Percentiles rank a stretch among this genome's conserved stretches.
phyloP scores from a whole-genome alignment of 73 alveolate species.

The Symbiodinium pilosum region DNA sequence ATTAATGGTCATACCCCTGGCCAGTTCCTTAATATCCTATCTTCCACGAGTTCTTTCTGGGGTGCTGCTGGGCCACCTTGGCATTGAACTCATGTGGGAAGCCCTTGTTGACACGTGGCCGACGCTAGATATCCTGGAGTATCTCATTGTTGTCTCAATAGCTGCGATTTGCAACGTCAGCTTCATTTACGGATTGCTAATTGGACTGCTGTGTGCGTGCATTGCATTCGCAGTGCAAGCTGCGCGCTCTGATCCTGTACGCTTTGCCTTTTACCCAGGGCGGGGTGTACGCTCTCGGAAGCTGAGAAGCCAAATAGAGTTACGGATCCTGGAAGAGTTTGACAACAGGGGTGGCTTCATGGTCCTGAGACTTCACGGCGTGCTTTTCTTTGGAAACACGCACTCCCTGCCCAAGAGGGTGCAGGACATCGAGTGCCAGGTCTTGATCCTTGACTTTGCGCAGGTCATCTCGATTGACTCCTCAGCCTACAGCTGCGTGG shows the following conservation, averaged over 20 bases:
- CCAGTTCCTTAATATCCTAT: background rate
- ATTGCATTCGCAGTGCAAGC: constrained; percentile 67
- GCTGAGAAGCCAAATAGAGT: constrained; percentile 42
- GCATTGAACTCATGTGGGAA: constrained; percentile 50
- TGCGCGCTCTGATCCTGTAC: constrained; percentile 38
- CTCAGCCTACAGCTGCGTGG: constrained; percentile 40
- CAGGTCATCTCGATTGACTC: constrained; percentile 72
- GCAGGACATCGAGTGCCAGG: constrained; percentile 57
- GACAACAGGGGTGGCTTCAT: constrained; percentile 63
- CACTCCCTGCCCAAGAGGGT: constrained; percentile 46
- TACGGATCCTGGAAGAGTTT: constrained; percentile 37
- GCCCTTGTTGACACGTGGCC: constrained; percentile 55
- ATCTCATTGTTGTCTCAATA: constrained; percentile 34
- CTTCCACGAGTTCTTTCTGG: constrained; percentile 58
- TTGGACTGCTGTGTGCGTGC: constrained; percentile 64
- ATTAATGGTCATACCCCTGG: constrained; percentile 12
- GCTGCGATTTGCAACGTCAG: constrained; percentile 27
- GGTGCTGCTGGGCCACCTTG: constrained; percentile 30
- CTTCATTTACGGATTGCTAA: constrained; percentile 51
- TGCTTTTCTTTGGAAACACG: constrained; percentile 87
- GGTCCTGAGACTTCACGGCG: constrained; percentile 73
- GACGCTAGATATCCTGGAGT: constrained; percentile 39
- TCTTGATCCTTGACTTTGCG: constrained; percentile 67
- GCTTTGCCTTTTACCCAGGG: constrained; percentile 51
- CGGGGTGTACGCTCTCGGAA: constrained; percentile 47